A percentile compares a stretch with the other conserved stretches of the same genome.
Conservation (phyloP, 2,329 filamentous ascomycete genomes). For the Xylaria multiplex region DNA sequence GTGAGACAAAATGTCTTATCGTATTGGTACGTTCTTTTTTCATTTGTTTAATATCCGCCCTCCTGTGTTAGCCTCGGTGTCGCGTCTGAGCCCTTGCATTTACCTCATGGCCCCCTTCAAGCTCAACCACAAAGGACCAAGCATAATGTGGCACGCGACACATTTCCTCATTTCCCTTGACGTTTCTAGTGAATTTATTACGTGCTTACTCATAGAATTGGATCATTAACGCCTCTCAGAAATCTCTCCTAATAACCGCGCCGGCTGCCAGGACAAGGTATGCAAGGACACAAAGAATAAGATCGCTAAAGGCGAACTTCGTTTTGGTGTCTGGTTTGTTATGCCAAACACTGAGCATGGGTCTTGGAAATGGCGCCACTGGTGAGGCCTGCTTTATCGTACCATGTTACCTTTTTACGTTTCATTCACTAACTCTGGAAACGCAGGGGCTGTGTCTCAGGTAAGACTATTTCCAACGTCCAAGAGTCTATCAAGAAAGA, state of each 20-base stretch:
- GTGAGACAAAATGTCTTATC: conserved; percentile 34
- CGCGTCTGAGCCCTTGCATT: conserved; percentile 14
- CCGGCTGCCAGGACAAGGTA: conserved; percentile 75
- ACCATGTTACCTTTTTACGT: background rate
- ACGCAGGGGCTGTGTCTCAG: conserved; percentile 87
- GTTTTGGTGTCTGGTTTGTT: conserved; percentile 78
- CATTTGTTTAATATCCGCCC: conserved; percentile 1
- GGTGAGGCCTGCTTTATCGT: conserved; percentile 63
- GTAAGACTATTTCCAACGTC: conserved; percentile 74
- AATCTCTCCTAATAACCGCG: conserved; percentile 74
- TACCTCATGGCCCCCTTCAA: conserved; percentile 12
- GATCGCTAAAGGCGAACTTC: conserved; percentile 81
- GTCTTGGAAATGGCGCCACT: conserved; percentile 84
- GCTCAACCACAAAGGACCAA: background rate
- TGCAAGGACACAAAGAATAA: conserved; percentile 78
- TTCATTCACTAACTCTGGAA: conserved; percentile 18
- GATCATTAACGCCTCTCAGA: conserved; percentile 62
- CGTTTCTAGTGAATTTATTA: background rate
- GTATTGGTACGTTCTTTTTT: conserved; percentile 34
- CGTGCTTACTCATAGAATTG: conserved; percentile 20
- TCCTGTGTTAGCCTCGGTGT: conserved; percentile 4
- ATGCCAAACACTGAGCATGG: conserved; percentile 63
- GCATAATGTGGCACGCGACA: background rate
- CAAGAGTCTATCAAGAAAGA: conserved; percentile 64
- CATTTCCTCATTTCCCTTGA: too few species aligned